Evolutionary conservation across 148 eudicot species (phyloP).

Genomic region (Vaccinium corymbosum): DNA sequence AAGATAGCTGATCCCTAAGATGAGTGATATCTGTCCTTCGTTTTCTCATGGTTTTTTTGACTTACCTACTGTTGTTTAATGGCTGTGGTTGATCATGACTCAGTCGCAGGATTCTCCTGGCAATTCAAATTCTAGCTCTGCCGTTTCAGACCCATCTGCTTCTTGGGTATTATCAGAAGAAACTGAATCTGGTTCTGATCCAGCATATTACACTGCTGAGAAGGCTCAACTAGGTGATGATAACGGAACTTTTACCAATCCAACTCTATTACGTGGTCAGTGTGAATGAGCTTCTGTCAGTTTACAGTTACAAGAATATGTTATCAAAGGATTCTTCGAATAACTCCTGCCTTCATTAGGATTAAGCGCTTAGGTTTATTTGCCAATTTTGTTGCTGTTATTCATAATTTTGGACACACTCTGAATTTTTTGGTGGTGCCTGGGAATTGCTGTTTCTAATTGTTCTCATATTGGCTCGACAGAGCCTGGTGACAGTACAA

Average conservation of each 20-base stretch:
- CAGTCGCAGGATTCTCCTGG: constrained; percentile 72
- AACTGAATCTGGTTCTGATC: constrained; percentile 44
- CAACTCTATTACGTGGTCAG: background rate
- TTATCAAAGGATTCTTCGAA: background rate
- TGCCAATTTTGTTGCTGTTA: background rate
- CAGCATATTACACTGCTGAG: constrained; percentile 22
- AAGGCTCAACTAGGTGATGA: constrained; percentile 39
- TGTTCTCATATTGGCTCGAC: constrained; percentile 17
- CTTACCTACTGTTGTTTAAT: constrained; percentile 3
- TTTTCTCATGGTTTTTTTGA: background rate
- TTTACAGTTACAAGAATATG: background rate
- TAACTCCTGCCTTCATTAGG: background rate
- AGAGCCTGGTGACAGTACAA: constrained; percentile 45
- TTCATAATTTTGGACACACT: background rate
- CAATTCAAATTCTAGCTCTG: constrained; percentile 56
- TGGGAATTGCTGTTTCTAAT: background rate
- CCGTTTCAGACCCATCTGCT: constrained; percentile 48
- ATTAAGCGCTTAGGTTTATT: background rate
- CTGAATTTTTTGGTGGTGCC: background rate
- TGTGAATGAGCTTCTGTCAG: background rate
- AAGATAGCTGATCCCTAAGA: constrained; percentile 2
- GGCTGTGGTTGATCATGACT: constrained; percentile 21
- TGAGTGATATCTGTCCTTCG: background rate
- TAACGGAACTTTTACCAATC: background rate
- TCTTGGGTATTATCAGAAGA: constrained; percentile 49